Conservation (phyloP, 805 yeast species). For the Clavispora santaluciae region DNA sequence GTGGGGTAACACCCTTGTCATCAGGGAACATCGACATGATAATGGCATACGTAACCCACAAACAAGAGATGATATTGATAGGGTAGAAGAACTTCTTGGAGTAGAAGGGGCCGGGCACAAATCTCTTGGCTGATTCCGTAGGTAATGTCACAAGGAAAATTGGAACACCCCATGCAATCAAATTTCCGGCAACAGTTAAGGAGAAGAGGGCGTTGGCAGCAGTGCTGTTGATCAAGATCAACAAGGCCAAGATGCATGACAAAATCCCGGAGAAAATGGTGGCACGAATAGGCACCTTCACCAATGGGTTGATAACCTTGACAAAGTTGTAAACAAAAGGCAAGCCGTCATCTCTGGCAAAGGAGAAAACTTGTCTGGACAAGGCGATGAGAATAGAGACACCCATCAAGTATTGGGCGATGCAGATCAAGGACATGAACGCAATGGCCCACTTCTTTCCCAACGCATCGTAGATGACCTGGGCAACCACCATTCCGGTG, state of each 20-base stretch:
- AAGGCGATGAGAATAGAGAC: conserved; percentile 55
- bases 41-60: conserved; percentile 50
- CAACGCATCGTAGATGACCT: conserved; percentile 53
- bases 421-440: conserved; percentile 50
- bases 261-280: conserved; percentile 12
- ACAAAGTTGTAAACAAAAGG: conserved; percentile 36
- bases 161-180: conserved; percentile 9
- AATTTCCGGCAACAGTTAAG: conserved; percentile 8
- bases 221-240: conserved; percentile 5
- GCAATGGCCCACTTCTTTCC: conserved; percentile 47
- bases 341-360: conserved; percentile 70
- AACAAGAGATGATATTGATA: conserved; percentile 39
- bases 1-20: conserved; percentile 30
- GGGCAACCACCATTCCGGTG: conserved; percentile 58
- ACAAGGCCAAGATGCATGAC: conserved; percentile 7
- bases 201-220: conserved; percentile 11
- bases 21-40: conserved; percentile 62
- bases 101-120: conserved; percentile 64
- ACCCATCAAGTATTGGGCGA: conserved; percentile 63
- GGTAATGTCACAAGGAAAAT: conserved; percentile 36
- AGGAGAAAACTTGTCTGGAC: conserved; percentile 69
- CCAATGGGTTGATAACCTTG: conserved; percentile 49
- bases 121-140: conserved; percentile 39
- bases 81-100: conserved; percentile 46
- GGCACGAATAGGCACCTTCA: conserved; percentile 61